Evolutionary conservation across 2,329 filamentous ascomycete species (phyloP).

Genomic region (Pseudopyricularia javanii): DNA sequence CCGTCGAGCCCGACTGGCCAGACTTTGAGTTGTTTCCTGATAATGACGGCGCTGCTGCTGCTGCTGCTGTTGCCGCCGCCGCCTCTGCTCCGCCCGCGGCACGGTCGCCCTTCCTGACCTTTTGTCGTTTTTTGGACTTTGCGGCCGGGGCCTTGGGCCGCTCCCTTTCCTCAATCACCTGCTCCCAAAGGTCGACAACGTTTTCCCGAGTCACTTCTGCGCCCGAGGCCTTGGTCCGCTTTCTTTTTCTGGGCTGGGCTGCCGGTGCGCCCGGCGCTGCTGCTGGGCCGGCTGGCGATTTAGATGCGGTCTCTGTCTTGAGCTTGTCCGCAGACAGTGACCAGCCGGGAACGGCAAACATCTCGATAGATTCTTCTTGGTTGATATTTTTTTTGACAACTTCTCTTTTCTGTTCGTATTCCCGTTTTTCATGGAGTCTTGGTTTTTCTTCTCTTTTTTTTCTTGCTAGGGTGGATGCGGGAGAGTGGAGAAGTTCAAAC

Average conservation of each 20-base stretch:
- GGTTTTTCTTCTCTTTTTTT: no score
- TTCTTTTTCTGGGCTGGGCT: slow-evolving; percentile 46
- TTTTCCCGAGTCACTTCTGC: slow-evolving; percentile 51
- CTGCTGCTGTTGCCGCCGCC: no score
- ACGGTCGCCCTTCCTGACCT: slow-evolving; percentile 11
- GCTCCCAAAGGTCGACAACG: slow-evolving; percentile 66
- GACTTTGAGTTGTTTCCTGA: neutral
- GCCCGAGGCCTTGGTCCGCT: slow-evolving; percentile 24
- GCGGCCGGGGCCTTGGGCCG: neutral
- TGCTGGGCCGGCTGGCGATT: slow-evolving; percentile 5
- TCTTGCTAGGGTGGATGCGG: no score
- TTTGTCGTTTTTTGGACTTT: slow-evolving; percentile 18
- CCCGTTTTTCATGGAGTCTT: no score
- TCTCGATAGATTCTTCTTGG: slow-evolving; percentile 19
- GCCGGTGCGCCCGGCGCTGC: slow-evolving; percentile 11
- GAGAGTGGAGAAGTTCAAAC: no score
- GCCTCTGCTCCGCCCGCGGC: slow-evolving; percentile 12
- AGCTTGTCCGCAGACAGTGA: slow-evolving; percentile 61
- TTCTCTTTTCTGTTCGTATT: no score
- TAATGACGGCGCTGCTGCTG: slow-evolving; percentile 1
- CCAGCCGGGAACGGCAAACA: slow-evolving; percentile 96
- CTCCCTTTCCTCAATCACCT: slow-evolving; percentile 60
- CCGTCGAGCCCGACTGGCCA: neutral
- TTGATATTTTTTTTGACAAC: no score
- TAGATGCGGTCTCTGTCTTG: slow-evolving; percentile 48